Evolutionary conservation across 768 basidiomycete genomes (phyloP).

Genomic region (Xerocomellus dryophilus): DNA sequence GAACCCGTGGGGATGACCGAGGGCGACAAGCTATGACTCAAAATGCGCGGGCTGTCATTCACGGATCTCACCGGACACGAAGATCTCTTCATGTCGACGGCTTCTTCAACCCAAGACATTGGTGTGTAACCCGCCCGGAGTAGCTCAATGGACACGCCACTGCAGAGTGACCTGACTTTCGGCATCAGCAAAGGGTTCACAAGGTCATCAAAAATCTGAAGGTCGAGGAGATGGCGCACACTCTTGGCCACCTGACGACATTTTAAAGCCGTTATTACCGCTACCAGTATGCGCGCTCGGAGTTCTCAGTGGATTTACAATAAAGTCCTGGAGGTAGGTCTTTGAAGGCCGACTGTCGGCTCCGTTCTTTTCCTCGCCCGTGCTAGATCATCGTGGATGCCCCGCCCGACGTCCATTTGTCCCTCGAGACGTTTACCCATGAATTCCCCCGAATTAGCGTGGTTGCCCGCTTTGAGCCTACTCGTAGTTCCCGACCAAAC

Average conservation of each 20-base stretch:
- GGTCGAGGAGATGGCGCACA: slow-evolving; percentile 33
- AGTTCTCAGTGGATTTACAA: slow-evolving; percentile 40
- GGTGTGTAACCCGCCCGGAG: neutral
- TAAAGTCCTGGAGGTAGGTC: slow-evolving; percentile 11
- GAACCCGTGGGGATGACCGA: slow-evolving; percentile 10
- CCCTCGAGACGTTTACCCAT: slow-evolving; percentile 24
- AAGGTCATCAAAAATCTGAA: neutral
- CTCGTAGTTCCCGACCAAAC: neutral
- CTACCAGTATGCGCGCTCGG: slow-evolving; percentile 35
- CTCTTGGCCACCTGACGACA: slow-evolving; percentile 36
- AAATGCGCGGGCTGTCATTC: neutral
- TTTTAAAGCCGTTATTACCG: slow-evolving; percentile 34
- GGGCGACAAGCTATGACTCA: slow-evolving; percentile 2
- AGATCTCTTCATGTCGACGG: slow-evolving; percentile 4
- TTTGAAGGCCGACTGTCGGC: no score
- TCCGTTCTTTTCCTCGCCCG: neutral
- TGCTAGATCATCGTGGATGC: slow-evolving; percentile 9
- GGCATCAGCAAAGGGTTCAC: slow-evolving; percentile 13
- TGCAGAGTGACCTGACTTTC: slow-evolving; percentile 18
- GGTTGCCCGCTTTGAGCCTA: slow-evolving; percentile 28
- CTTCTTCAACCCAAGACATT: neutral
- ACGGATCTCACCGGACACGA: neutral
- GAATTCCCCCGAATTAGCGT: slow-evolving; percentile 19
- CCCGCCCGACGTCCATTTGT: slow-evolving; percentile 13
- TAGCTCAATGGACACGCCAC: neutral